phyloP scores from a whole-genome alignment of 2,329 filamentous ascomycete species.

The Fusarium sp. region DNA sequence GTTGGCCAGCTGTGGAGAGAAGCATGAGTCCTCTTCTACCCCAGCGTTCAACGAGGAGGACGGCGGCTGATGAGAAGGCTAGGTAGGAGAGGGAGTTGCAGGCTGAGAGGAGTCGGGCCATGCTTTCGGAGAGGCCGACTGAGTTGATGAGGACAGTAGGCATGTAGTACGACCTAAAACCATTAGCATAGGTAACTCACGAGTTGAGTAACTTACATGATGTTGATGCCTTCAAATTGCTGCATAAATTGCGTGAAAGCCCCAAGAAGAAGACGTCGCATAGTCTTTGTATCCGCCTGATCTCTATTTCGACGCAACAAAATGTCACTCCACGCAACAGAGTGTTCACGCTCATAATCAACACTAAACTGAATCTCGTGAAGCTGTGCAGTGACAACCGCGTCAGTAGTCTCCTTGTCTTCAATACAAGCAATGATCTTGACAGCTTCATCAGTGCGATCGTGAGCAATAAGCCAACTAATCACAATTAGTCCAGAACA shows the following conservation, averaged over 20 bases:
- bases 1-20: conserved; percentile 20
- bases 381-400: conserved; percentile 6
- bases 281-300: conserved; percentile 17
- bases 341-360: conserved; percentile 19
- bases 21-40: conserved; percentile 31
- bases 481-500: accelerated
- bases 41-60: conserved; percentile 19
- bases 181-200: too few species aligned
- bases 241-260: conserved; percentile 52
- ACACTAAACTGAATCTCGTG: conserved; percentile 25
- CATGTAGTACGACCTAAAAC: conserved; percentile 41
- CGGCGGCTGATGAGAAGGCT: conserved; percentile 18
- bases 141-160: conserved; percentile 60
- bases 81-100: conserved; percentile 48
- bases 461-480: conserved; percentile 28
- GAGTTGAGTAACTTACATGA: not conserved
- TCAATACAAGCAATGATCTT: conserved; percentile 24
- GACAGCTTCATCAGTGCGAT: conserved; percentile 7
- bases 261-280: conserved; percentile 45
- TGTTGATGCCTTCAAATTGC: conserved; percentile 39
- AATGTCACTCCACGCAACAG: conserved; percentile 10
- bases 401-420: not conserved
- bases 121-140: conserved; percentile 56
- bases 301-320: conserved; percentile 6
- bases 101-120: conserved; percentile 59